Evolutionary conservation across 176 grass and related monocot species (phyloP).

Genomic region (Avena sativa): DNA sequence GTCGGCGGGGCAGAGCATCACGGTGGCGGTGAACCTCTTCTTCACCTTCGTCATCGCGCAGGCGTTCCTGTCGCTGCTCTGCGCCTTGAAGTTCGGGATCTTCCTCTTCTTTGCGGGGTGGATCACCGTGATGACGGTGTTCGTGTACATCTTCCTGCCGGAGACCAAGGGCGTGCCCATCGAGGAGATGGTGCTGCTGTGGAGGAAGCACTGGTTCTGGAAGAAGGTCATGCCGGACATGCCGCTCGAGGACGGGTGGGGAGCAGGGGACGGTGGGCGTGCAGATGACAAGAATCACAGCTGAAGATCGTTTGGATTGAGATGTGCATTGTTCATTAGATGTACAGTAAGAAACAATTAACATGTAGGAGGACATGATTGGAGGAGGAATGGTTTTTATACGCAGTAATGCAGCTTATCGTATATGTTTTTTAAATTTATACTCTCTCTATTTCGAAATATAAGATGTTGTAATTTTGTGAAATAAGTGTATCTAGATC

Average conservation of each 20-base stretch:
- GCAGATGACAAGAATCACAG: background rate
- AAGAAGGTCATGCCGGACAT: conserved; percentile 71
- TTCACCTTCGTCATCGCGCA: conserved; percentile 92
- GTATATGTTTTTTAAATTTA: too few species aligned
- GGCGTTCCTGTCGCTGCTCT: conserved; percentile 78
- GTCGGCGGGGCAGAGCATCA: conserved; percentile 97
- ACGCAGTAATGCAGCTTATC: background rate
- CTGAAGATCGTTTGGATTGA: background rate
- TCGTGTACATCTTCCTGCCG: conserved; percentile 77
- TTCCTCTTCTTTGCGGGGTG: conserved; percentile 95
- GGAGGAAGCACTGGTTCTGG: conserved; percentile 99
- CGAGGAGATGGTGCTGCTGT: conserved; percentile 95
- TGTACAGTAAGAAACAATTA: background rate
- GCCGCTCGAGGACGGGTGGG: conserved; percentile 51
- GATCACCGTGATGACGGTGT: conserved; percentile 89
- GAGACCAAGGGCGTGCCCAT: conserved; percentile 97
- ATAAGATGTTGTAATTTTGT: too few species aligned
- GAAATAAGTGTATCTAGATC: too few species aligned
- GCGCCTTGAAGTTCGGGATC: conserved; percentile 92
- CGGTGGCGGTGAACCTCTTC: conserved; percentile 82
- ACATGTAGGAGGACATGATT: conserved; percentile 12
- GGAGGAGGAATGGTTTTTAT: conserved; percentile 18
- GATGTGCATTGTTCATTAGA: background rate
- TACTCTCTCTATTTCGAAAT: too few species aligned
- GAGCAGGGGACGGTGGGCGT: background rate